Evolutionary conservation across 768 basidiomycete genomes (phyloP).

Genomic region (Lactifluus subvellereus): DNA sequence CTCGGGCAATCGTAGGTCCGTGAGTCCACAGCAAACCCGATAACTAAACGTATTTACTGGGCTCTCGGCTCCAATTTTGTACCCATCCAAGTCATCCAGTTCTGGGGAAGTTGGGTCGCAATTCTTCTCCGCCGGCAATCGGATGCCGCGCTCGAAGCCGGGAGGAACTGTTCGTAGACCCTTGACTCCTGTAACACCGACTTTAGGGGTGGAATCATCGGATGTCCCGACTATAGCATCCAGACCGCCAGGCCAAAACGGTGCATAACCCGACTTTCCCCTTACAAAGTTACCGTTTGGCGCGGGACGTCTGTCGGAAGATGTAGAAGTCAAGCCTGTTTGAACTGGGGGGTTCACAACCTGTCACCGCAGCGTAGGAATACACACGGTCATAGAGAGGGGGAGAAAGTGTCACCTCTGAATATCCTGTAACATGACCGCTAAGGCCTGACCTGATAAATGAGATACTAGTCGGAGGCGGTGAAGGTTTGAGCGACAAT

Average conservation of each 20-base stretch:
- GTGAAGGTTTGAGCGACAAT: slow-evolving; percentile 58
- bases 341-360: slow-evolving; percentile 47
- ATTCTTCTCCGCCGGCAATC: slow-evolving; percentile 53
- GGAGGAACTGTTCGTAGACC: slow-evolving; percentile 68
- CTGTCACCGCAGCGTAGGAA: slow-evolving; percentile 35
- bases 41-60: not conserved
- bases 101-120: slow-evolving; percentile 41
- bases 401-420: slow-evolving; percentile 48
- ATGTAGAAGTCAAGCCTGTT: slow-evolving; percentile 79
- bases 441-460: slow-evolving; percentile 76
- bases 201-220: slow-evolving; percentile 13
- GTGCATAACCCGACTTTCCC: slow-evolving; percentile 89
- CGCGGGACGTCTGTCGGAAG: slow-evolving; percentile 78
- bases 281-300: slow-evolving; percentile 78
- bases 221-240: slow-evolving; percentile 45
- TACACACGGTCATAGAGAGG: not conserved
- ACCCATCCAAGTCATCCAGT: slow-evolving; percentile 26
- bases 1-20: not conserved
- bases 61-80: not conserved
- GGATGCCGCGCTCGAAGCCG: slow-evolving; percentile 75
- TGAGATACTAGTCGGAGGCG: slow-evolving; percentile 65
- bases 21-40: not conserved
- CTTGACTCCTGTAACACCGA: slow-evolving; percentile 37
- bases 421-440: slow-evolving; percentile 75
- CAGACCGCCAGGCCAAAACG: slow-evolving; percentile 92